Conservation (phyloP, 352 stramenopile genomes). For the Phytophthora vignae region DNA sequence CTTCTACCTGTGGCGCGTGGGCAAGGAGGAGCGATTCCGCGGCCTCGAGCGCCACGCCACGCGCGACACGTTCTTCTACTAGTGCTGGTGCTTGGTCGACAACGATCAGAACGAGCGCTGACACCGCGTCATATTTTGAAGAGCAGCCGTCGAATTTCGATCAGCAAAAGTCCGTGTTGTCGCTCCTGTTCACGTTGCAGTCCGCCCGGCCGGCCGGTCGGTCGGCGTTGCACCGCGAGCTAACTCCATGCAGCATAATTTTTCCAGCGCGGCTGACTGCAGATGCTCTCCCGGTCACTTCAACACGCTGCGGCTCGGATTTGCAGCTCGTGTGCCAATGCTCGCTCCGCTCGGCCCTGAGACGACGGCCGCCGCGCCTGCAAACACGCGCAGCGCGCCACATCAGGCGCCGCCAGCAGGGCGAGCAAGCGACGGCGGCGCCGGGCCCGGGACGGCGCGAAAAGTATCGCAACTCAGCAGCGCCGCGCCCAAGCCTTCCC, state of each 20-base stretch:
- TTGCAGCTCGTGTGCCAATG: constrained; percentile 16
- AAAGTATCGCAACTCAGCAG: constrained; percentile 32
- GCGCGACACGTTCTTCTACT: constrained; percentile 79
- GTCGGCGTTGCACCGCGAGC: neutral
- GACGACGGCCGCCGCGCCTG: constrained; percentile 2
- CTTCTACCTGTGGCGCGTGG: constrained; percentile 79
- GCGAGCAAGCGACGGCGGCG: neutral
- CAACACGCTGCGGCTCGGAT: constrained; percentile 19
- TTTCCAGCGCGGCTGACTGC: constrained; percentile 29
- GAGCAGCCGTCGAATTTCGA: constrained; percentile 1
- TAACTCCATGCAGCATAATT: constrained; percentile 27
- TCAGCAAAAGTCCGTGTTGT: constrained; percentile 3
- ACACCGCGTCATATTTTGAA: neutral
- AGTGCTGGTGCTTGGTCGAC: constrained; percentile 7
- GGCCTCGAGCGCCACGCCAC: constrained; percentile 76
- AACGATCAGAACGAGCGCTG: neutral
- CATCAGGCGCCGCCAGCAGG: constrained; percentile 1
- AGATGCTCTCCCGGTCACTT: constrained; percentile 33
- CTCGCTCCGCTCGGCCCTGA: constrained; percentile 1
- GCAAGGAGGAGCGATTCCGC: constrained; percentile 79
- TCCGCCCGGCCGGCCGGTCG: neutral
- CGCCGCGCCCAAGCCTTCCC: constrained; percentile 10
- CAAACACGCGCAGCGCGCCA: neutral
- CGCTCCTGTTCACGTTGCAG: neutral
- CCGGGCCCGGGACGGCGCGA: constrained; percentile 16